Percentiles rank a stretch among this genome's conserved stretches.
Conservation (phyloP, 1,284 basidiomycete genomes). For the Sanguinoderma infundibulare region DNA sequence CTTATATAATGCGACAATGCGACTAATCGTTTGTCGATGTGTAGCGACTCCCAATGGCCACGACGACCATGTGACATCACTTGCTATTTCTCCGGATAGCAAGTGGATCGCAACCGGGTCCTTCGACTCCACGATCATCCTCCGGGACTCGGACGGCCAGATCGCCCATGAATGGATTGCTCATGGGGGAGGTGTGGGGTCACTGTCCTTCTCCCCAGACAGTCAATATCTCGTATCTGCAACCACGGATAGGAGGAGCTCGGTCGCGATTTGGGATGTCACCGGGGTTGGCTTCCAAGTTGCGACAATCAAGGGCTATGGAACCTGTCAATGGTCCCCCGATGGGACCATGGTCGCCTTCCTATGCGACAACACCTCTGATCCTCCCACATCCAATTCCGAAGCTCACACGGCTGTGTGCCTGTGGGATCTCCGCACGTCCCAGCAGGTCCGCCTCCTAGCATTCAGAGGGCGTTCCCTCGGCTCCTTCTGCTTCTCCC, state of each 20-base stretch:
- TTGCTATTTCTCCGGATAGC: neutral
- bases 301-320: neutral
- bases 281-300: neutral
- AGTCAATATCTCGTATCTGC: neutral
- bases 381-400: neutral
- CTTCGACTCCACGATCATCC: neutral
- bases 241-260: neutral
- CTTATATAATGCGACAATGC: neutral
- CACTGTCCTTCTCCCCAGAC: neutral
- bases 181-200: neutral
- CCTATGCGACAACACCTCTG: too few species aligned
- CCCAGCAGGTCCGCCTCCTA: neutral
- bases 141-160: neutral
- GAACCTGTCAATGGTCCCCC: neutral
- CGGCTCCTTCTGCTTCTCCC: neutral
- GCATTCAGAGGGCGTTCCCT: slow-evolving; percentile 1
- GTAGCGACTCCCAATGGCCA: neutral
- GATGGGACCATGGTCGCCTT: neutral
- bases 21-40: neutral
- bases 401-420: neutral
- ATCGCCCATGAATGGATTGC: neutral
- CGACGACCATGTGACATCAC: neutral
- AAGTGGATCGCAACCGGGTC: neutral
- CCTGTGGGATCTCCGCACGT: neutral
- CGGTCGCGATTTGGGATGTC: neutral